These are phyloP conservation scores for Euphorbia tirucalli DNA, from an alignment of 345 rosid species.

Conservation along the genomic window DNA sequence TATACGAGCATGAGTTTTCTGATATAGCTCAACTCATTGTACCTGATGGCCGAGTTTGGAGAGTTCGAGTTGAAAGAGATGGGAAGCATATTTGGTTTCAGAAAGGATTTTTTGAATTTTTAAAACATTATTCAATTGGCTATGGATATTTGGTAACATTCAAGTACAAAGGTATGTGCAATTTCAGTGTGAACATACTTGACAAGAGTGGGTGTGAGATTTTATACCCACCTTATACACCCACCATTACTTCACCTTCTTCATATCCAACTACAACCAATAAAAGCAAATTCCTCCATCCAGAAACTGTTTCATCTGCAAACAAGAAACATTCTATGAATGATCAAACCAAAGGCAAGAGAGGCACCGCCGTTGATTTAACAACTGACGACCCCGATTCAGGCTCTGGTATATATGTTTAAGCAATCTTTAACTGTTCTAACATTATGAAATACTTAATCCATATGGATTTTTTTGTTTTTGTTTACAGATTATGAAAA, in stretches of 20 bases:
- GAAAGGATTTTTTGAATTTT: conserved; percentile 40
- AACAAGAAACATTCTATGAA: not conserved
- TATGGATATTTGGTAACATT: no score
- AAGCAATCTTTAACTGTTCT: no score
- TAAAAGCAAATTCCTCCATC: not conserved
- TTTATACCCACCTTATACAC: conserved; percentile 13
- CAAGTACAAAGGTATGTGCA: conserved; percentile 24
- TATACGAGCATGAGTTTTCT: no score
- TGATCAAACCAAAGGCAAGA: not conserved
- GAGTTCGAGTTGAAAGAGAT: conserved; percentile 25
- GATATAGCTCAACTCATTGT: not conserved
- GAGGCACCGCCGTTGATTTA: not conserved
- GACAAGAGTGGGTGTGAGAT: conserved; percentile 36
- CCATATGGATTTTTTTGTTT: no score
- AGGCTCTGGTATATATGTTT: no score
- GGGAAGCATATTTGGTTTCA: conserved; percentile 34
- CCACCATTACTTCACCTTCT: not conserved
- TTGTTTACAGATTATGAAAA: not conserved
- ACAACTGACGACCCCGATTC: no score
- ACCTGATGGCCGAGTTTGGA: conserved; percentile 39
- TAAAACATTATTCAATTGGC: not conserved
- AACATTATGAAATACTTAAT: no score
- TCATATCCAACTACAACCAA: no score
- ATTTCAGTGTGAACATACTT: conserved; percentile 32
- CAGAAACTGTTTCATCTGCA: not conserved